Conservation (phyloP, 192 early-diverging fungal genomes). For the Dimargaris xerosporica region DNA sequence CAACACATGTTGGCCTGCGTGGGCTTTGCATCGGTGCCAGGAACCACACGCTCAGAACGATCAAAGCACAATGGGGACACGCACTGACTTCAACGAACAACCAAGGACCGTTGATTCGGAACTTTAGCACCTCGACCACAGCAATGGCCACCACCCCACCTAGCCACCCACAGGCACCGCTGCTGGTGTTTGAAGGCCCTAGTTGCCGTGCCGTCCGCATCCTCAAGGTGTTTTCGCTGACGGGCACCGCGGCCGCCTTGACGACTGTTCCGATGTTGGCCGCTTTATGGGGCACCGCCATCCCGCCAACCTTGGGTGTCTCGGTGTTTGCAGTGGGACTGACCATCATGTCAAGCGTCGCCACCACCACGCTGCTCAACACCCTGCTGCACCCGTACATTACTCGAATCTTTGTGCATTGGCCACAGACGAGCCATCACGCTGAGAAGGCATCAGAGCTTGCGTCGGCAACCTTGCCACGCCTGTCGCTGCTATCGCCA, state of each 20-base stretch:
- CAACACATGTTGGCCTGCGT: too few species aligned
- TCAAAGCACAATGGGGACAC: too few species aligned
- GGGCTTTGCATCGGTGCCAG: too few species aligned
- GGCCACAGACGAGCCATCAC: not conserved
- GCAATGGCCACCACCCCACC: too few species aligned
- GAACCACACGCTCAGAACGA: too few species aligned
- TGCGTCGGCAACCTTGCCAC: not conserved
- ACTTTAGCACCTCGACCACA: too few species aligned
- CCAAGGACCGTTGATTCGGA: too few species aligned
- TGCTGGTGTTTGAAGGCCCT: slow-evolving; percentile 8
- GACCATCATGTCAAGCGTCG: slow-evolving; percentile 6
- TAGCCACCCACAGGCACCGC: too few species aligned
- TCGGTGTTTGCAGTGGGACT: not conserved
- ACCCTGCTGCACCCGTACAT: slow-evolving; percentile 1
- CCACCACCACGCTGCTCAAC: not conserved
- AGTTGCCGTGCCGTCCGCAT: slow-evolving; percentile 9
- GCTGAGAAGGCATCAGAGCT: too few species aligned
- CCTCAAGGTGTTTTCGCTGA: slow-evolving; percentile 8
- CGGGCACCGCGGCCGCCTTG: not conserved
- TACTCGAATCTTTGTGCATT: slow-evolving; percentile 9
- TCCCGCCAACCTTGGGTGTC: not conserved
- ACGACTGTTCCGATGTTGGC: not conserved
- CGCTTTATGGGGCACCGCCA: not conserved
- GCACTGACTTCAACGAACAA: too few species aligned
- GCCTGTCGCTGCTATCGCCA: not conserved